Percentiles rank a stretch among this genome's conserved stretches.
Conservation (phyloP, 1,284 basidiomycete species). For the Entoloma clypeatum region DNA sequence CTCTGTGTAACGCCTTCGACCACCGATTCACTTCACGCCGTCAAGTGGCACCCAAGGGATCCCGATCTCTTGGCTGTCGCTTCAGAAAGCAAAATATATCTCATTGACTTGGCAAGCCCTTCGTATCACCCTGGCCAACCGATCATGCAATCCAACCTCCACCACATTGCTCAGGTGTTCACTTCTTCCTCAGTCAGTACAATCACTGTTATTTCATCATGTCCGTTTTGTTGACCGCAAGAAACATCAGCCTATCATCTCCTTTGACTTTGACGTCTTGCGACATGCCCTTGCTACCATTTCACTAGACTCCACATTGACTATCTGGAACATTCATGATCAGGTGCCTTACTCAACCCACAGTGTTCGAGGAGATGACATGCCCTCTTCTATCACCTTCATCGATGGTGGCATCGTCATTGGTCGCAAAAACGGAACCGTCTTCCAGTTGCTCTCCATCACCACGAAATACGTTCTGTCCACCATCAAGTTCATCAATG, state of each 20-base stretch:
- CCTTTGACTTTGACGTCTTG: slow-evolving; percentile 76
- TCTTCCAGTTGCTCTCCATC: slow-evolving; percentile 71
- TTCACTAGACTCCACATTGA: slow-evolving; percentile 73
- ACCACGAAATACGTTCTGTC: slow-evolving; percentile 68
- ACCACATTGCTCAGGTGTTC: slow-evolving; percentile 62
- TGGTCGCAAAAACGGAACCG: slow-evolving; percentile 74
- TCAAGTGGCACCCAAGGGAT: slow-evolving; percentile 81
- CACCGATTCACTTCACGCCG: slow-evolving; percentile 65
- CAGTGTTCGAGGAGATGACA: slow-evolving; percentile 70
- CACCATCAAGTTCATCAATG: slow-evolving; percentile 75
- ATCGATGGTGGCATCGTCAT: slow-evolving; percentile 76
- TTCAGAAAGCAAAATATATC: slow-evolving; percentile 66
- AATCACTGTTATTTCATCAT: too few relatives aligned
- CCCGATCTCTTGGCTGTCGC: slow-evolving; percentile 74
- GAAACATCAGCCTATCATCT: slow-evolving; percentile 72
- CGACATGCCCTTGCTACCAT: slow-evolving; percentile 74
- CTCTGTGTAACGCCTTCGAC: slow-evolving; percentile 63
- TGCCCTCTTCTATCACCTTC: slow-evolving; percentile 75
- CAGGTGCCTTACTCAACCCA: slow-evolving; percentile 68
- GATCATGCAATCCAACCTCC: slow-evolving; percentile 60
- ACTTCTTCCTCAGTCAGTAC: slow-evolving; percentile 61
- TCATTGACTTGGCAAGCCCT: slow-evolving; percentile 65
- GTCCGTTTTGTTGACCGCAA: too few relatives aligned
- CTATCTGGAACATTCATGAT: slow-evolving; percentile 75
- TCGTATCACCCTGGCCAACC: slow-evolving; percentile 54